A percentile compares a stretch with the other conserved stretches of the same genome.
Evolutionary conservation across 1,284 basidiomycete species (phyloP).

Genomic region (Microbotryomycetes sp.): DNA sequence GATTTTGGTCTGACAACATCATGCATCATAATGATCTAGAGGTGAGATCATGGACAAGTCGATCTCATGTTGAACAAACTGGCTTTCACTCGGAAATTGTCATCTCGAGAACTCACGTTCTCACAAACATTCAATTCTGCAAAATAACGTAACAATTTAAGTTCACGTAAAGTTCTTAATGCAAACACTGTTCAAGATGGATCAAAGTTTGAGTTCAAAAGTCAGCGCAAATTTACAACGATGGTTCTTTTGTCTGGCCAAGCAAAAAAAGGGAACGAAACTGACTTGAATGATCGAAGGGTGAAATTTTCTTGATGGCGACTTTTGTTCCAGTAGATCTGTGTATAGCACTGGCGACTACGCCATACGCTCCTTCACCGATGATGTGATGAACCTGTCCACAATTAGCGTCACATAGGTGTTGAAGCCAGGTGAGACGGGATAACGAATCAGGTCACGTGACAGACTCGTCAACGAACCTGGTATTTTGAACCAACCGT

Average conservation of each 20-base stretch:
- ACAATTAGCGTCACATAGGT: no score
- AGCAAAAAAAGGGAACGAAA: neutral
- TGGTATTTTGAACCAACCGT: constrained; percentile 32
- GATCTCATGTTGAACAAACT: no score
- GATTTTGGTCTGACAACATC: constrained; percentile 88
- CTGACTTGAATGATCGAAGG: constrained; percentile 68
- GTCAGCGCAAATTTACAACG: neutral
- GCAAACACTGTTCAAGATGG: constrained; percentile 57
- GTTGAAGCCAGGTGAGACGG: neutral
- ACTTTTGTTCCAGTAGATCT: constrained; percentile 43
- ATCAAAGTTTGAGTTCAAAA: neutral
- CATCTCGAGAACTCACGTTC: constrained; percentile 46
- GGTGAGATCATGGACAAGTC: neutral
- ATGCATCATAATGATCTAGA: constrained; percentile 90
- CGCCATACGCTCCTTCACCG: constrained; percentile 47
- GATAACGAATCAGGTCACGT: neutral
- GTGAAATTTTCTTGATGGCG: constrained; percentile 56
- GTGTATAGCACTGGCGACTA: constrained; percentile 43
- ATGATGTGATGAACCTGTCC: constrained; percentile 44
- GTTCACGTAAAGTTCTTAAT: constrained; percentile 72
- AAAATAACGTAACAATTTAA: constrained; percentile 59
- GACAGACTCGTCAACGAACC: constrained; percentile 5
- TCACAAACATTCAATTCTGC: constrained; percentile 39
- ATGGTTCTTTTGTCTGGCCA: neutral
- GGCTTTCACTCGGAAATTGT: constrained; percentile 47